A percentile compares a stretch with the other conserved stretches of the same genome.
Evolutionary conservation across 495 filamentous ascomycete genomes (phyloP).

Genomic region (Penicillium ochrochloron): DNA sequence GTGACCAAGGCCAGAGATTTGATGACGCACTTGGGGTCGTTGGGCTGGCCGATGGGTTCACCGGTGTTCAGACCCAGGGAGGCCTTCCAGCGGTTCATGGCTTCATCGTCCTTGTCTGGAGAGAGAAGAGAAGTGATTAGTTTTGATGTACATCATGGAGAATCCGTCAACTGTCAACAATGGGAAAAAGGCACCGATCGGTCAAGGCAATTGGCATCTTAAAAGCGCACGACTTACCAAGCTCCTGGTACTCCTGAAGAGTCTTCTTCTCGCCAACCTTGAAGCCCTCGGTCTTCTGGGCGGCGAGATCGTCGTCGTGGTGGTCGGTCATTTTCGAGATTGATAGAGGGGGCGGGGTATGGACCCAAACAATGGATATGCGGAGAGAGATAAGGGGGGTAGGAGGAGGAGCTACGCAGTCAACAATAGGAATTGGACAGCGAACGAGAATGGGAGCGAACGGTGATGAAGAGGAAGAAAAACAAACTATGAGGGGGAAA

Average conservation of each 20-base stretch:
- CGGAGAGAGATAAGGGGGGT: not conserved
- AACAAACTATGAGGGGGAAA: slow-evolving; percentile 9
- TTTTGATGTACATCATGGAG: not conserved
- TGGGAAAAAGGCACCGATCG: slow-evolving; percentile 14
- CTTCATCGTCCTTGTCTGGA: slow-evolving; percentile 76
- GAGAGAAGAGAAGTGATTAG: not conserved
- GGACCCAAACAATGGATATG: slow-evolving; percentile 16
- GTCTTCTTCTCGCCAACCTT: slow-evolving; percentile 99
- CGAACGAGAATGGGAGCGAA: slow-evolving; percentile 5
- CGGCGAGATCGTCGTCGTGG: slow-evolving; percentile 81
- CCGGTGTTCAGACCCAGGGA: slow-evolving; percentile 81
- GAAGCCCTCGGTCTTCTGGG: slow-evolving; percentile 90
- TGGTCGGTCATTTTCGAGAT: slow-evolving; percentile 67
- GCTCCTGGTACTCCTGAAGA: slow-evolving; percentile 84
- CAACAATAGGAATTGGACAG: not conserved
- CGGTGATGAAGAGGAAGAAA: slow-evolving; percentile 6
- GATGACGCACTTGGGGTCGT: slow-evolving; percentile 86
- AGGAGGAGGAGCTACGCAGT: not conserved
- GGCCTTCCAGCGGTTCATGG: slow-evolving; percentile 94
- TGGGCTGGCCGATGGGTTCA: slow-evolving; percentile 68
- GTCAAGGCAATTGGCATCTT: not conserved
- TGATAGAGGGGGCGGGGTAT: slow-evolving; percentile 28
- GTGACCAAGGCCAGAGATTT: slow-evolving; percentile 83
- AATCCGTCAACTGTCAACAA: not conserved
- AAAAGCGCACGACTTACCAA: slow-evolving; percentile 64